Conservation (phyloP, 176 grass and related monocot genomes). For the Elaeis guineensis region DNA sequence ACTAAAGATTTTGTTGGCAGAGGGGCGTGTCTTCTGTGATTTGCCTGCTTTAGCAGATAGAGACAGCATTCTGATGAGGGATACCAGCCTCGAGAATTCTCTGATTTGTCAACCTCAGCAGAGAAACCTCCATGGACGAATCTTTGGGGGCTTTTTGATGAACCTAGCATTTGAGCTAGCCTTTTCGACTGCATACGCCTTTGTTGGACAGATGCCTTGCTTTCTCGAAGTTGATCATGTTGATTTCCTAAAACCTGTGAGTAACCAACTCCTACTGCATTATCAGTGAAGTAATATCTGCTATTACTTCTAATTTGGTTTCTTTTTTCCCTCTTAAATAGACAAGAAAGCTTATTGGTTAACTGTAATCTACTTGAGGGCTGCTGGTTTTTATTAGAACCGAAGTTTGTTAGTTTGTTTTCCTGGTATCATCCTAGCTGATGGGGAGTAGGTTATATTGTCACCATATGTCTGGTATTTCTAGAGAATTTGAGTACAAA, state of each 20-base stretch:
- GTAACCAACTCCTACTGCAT: conserved; percentile 9
- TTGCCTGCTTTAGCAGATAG: conserved; percentile 77
- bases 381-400: too few species aligned
- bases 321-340: too few species aligned
- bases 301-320: too few species aligned
- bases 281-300: too few species aligned
- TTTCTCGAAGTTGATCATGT: conserved; percentile 98
- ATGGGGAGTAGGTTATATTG: too few species aligned
- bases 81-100: conserved; percentile 70
- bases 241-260: conserved; percentile 94
- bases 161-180: conserved; percentile 85
- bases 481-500: too few species aligned
- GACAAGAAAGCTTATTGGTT: too few species aligned
- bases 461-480: too few species aligned
- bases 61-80: conserved; percentile 69
- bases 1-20: conserved; percentile 46
- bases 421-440: too few species aligned
- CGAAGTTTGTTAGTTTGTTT: too few species aligned
- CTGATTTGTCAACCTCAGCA: conserved; percentile 92
- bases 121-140: conserved; percentile 73
- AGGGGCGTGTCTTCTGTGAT: conserved; percentile 89
- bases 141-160: conserved; percentile 99
- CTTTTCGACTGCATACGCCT: conserved; percentile 93
- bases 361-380: too few species aligned
- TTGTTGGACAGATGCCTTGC: conserved; percentile 67